Conservation (phyloP, 2,329 filamentous ascomycete genomes). For the Aspergillus novoparasiticus region DNA sequence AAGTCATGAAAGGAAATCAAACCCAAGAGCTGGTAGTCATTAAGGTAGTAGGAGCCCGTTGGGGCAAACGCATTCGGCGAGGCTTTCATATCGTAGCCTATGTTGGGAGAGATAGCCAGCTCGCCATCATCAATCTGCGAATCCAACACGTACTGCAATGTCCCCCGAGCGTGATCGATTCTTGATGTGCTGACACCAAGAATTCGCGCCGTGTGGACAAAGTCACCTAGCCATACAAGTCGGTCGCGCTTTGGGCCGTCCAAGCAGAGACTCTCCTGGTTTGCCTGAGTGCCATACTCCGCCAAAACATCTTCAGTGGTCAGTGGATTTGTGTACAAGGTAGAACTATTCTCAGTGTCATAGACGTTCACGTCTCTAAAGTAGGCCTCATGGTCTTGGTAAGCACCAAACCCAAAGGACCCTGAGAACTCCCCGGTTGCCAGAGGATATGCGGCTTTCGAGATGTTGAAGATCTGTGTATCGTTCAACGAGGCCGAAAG, state of each 20-base stretch:
- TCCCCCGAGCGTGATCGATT: conserved; percentile 14
- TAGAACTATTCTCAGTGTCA: conserved; percentile 16
- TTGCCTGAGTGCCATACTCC: conserved; percentile 25
- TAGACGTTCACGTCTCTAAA: conserved; percentile 16
- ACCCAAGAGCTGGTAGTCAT: background rate
- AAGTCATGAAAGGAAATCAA: background rate
- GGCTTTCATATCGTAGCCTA: conserved; percentile 14
- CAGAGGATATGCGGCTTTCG: background rate
- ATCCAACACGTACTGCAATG: conserved; percentile 16
- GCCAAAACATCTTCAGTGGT: conserved; percentile 8
- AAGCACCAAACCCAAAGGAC: conserved; percentile 16
- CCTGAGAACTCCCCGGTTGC: background rate
- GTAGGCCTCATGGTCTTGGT: conserved; percentile 22
- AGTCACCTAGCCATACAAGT: conserved; percentile 33
- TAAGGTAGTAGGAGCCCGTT: background rate
- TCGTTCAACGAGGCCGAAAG: background rate
- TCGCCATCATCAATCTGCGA: conserved; percentile 14
- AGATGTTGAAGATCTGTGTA: background rate
- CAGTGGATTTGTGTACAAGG: conserved; percentile 18
- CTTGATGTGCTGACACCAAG: conserved; percentile 18
- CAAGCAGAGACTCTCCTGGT: conserved; percentile 26
- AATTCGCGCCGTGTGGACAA: conserved; percentile 22
- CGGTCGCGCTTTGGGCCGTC: conserved; percentile 64
- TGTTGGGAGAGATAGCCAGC: conserved; percentile 15
- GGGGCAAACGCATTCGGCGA: background rate